Base-by-base conservation (phyloP, 73 alveolate species). In the Paramecium sonneborni region DNA sequence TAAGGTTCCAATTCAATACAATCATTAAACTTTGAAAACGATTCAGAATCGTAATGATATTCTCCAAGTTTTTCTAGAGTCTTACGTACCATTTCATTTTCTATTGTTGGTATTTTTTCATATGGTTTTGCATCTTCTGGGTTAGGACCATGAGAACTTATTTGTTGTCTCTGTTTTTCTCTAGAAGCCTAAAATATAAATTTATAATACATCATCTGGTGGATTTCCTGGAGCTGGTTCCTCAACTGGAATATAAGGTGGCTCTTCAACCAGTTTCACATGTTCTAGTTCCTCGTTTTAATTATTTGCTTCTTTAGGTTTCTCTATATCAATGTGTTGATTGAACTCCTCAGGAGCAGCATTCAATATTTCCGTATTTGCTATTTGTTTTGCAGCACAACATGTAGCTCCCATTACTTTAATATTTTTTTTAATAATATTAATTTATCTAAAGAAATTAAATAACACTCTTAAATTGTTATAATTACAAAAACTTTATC, bases 121-220 rank as follows among this genome's bases (percentile, higher is more conserved):
- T 56, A 69, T 28, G 90, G 90, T 58, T 57, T 69, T 7, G 94
- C 94, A 30, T 69, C 94, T 15, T 88, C 57, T 43, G 94, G 20
- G 30, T 39, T 44, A 14, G 94, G 94, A 12, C 91, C 94, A 30
- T 88, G 94, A 44, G 18, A 32, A 74, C 46, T 2, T 62, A 62
- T 62, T 10, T 6, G 6, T 46, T 79, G 11, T 30, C 32, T 44
- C 90, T 39, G 48, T 62, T 62, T 79, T 62, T 79, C 69, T 21
- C 74, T 38, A 8, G 46, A 32, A 21, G 90, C 90, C 90, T 79
- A 37, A 23, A 2, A 11, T 2, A 3, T 35, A 72, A 9, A 18
- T 4, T 2, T 32, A 32, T 14, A 28, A 30, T 62, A 62, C 84
- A 26, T 62, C 84, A 62, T 62, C 84, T 30, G 84, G 48, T 9